Percentiles rank a stretch among this genome's conserved stretches.
phyloP scores from a whole-genome alignment of 176 grass and related monocot species.

The Hordeum marinum region DNA sequence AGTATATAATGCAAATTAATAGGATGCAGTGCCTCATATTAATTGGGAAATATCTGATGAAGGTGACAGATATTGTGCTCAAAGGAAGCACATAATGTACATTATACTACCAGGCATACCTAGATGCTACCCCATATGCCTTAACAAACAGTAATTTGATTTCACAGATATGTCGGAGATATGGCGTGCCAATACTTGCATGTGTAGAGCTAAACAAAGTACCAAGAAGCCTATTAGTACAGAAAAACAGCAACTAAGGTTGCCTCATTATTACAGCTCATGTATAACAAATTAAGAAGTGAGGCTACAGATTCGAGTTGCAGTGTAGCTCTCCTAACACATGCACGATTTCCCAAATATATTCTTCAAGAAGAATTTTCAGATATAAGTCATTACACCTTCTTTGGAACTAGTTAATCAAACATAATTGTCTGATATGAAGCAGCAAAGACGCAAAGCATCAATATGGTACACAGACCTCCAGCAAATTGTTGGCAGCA shows the following conservation, averaged over 20 bases:
- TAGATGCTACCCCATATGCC: not conserved
- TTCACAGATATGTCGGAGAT: not conserved
- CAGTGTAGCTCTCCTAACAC: not conserved
- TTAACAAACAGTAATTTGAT: too few species aligned
- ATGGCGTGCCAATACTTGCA: not conserved
- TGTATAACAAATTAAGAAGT: not conserved
- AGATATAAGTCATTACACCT: too few species aligned
- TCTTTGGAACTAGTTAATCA: too few species aligned
- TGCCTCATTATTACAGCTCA: not conserved
- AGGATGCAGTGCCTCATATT: not conserved
- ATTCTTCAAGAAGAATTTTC: not conserved
- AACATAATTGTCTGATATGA: too few species aligned
- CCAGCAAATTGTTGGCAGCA: too few species aligned
- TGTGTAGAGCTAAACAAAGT: not conserved
- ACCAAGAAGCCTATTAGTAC: too few species aligned
- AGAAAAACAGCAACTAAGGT: too few species aligned
- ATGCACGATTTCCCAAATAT: not conserved
- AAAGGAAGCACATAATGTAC: not conserved
- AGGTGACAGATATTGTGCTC: not conserved
- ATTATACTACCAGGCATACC: not conserved
- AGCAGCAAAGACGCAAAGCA: too few species aligned
- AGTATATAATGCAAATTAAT: not conserved
- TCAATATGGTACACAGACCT: too few species aligned
- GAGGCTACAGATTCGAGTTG: not conserved
- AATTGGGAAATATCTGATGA: not conserved